Base-by-base conservation (phyloP, 2,329 filamentous ascomycete species). In the Trichoderma semiorbis region DNA sequence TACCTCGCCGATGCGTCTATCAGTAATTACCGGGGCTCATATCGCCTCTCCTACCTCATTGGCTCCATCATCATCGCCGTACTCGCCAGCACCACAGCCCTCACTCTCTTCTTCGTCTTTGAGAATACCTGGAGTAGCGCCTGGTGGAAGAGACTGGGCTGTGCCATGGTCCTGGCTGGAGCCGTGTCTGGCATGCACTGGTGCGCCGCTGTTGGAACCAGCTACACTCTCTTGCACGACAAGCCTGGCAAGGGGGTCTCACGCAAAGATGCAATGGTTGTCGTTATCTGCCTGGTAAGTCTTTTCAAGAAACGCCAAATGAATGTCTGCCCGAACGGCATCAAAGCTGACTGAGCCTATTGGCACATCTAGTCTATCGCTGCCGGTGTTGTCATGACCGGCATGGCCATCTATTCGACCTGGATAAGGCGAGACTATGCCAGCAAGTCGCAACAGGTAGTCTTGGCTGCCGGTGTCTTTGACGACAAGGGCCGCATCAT, bases 31-130 rank as follows among this genome's bases (percentile, higher is more conserved):
- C 43, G 43, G 43, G n/a, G 43, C 43, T 50, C 43, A 0, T 50
- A 50, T 50, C 43, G n/a, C 4, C 43, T 50, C n/a, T 50, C 43
- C 43, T 50, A 50, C n/a, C 43, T 50, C n/a, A 50, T 50, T 12
- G 43, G 43, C n/a, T 50, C 43, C n/a, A n/a, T 50, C 43, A 10
- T 50, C n/a, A 50, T 50, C 10, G 43, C 43, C 43, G 43, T 50
- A 5, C 43, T 50, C n/a, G 43, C 43, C 43, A 50, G 43, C 1
- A 50, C 43, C 10, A 81, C 89, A 2, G 91, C 93, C 0, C 84
- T 97, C 58, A 85, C 89, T 0, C 83, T 94, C 2, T 96, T 97
- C 83, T 96, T 95, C 81, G 87, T 91, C 73, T 90, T 92, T 79
- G 88, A 91, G 74, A 88, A 91, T 18, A 86, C 88, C 7, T 97